phyloP scores from a whole-genome alignment of 2,329 filamentous ascomycete genomes.

The Aspergillus nomiae region DNA sequence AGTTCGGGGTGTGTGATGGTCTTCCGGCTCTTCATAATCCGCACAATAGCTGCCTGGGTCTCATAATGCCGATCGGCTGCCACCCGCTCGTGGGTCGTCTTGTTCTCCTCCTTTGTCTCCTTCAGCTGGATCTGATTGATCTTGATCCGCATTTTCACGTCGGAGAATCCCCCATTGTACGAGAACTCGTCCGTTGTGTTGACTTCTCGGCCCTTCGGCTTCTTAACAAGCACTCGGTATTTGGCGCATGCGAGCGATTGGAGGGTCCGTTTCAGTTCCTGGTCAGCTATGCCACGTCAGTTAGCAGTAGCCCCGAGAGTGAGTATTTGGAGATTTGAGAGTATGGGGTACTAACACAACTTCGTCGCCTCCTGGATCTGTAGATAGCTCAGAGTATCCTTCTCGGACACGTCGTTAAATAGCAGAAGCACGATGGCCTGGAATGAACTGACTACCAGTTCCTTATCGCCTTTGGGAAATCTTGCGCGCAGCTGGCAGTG shows the following conservation, averaged over 20 bases:
- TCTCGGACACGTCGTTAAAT: conserved; percentile 73
- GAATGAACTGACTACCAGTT: conserved; percentile 86
- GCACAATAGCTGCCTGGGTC: conserved; percentile 93
- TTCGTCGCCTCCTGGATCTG: conserved; percentile 75
- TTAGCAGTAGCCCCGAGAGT: conserved; percentile 22
- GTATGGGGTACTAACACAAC: conserved; percentile 57
- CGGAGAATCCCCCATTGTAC: conserved; percentile 74
- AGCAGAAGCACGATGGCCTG: conserved; percentile 88
- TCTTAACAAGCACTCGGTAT: conserved; percentile 78
- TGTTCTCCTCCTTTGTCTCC: conserved; percentile 93
- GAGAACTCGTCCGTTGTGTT: conserved; percentile 77
- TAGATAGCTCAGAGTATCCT: conserved; percentile 70
- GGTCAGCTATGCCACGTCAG: conserved; percentile 55
- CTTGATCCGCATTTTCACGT: conserved; percentile 88
- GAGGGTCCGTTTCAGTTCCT: conserved; percentile 83
- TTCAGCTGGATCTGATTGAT: conserved; percentile 98
- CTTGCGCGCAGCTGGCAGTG: conserved; percentile 82
- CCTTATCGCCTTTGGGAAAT: conserved; percentile 80
- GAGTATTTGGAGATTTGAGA: not conserved
- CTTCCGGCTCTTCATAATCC: conserved; percentile 96
- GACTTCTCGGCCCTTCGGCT: conserved; percentile 82
- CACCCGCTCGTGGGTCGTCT: conserved; percentile 87
- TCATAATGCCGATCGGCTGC: conserved; percentile 90
- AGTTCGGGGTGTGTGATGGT: conserved; percentile 82
- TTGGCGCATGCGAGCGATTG: conserved; percentile 95